Evolutionary conservation across 306 rosid genomes (phyloP).

Genomic region (Cotoneaster glaucophyllus): DNA sequence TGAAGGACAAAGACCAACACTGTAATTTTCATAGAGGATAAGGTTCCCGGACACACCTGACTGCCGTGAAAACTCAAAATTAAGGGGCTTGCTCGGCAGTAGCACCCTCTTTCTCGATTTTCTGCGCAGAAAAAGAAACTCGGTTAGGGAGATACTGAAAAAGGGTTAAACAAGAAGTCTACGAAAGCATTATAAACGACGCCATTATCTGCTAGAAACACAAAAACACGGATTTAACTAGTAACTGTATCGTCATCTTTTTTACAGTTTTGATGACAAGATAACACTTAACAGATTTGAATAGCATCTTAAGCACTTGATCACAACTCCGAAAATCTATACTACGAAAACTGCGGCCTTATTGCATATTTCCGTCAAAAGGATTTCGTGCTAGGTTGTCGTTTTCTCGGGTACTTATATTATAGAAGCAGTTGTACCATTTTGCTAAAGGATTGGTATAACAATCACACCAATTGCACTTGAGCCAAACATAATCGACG

Average conservation of each 20-base stretch:
- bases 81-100: slow-evolving; percentile 35
- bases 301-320: not conserved
- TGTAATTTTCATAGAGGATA: not conserved
- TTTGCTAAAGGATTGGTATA: not conserved
- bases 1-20: not conserved
- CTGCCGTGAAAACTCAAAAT: not conserved
- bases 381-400: not conserved
- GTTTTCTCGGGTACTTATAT: not conserved
- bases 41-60: not conserved
- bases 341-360: not conserved
- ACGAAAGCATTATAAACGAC: not conserved
- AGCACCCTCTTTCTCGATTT: slow-evolving; percentile 29
- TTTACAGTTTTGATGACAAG: not conserved
- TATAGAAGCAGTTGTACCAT: not conserved
- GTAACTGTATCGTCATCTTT: not conserved
- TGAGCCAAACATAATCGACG: not conserved
- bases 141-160: slow-evolving; percentile 3
- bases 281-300: not conserved
- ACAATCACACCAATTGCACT: not conserved
- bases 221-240: not conserved
- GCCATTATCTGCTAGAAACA: not conserved
- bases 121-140: slow-evolving; percentile 28
- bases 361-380: no score
- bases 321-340: not conserved
- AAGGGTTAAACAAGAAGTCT: not conserved